phyloP scores from a whole-genome alignment of 768 basidiomycete species.

The Vararia minispora region DNA sequence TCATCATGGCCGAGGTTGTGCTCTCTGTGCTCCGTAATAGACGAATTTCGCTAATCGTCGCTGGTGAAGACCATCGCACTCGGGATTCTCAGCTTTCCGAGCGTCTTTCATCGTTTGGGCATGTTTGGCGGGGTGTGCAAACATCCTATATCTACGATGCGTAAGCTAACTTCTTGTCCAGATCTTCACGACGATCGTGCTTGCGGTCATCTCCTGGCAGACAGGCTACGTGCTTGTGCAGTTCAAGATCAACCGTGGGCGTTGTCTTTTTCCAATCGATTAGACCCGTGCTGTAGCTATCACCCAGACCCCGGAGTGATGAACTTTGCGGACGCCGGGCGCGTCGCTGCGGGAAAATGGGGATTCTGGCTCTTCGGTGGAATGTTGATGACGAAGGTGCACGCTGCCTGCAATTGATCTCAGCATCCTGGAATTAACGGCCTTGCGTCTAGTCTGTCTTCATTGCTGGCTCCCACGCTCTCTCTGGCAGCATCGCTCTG shows the following conservation, averaged over 20 bases:
- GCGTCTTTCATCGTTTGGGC: background rate
- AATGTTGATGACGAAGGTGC: constrained; percentile 1
- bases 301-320: background rate
- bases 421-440: background rate
- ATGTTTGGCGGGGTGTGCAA: background rate
- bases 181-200: background rate
- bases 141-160: background rate
- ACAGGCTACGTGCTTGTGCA: constrained; percentile 4
- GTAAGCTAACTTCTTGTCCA: background rate
- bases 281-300: background rate
- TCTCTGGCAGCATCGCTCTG: constrained; percentile 1
- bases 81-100: constrained; percentile 1
- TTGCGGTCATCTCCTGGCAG: background rate
- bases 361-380: constrained; percentile 3
- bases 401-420: too few species aligned
- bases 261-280: background rate
- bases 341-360: background rate
- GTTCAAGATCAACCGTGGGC: constrained; percentile 2
- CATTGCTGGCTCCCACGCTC: constrained; percentile 1
- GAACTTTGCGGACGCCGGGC: constrained; percentile 2
- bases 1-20: constrained; percentile 6
- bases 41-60: too few species aligned
- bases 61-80: constrained; percentile 2
- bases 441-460: background rate
- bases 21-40: too few species aligned